Evolutionary conservation across 495 filamentous ascomycete species (phyloP), one percentile per base, ranked within the genome.

Genomic region (Penicillium cosmopolitanum): DNA sequence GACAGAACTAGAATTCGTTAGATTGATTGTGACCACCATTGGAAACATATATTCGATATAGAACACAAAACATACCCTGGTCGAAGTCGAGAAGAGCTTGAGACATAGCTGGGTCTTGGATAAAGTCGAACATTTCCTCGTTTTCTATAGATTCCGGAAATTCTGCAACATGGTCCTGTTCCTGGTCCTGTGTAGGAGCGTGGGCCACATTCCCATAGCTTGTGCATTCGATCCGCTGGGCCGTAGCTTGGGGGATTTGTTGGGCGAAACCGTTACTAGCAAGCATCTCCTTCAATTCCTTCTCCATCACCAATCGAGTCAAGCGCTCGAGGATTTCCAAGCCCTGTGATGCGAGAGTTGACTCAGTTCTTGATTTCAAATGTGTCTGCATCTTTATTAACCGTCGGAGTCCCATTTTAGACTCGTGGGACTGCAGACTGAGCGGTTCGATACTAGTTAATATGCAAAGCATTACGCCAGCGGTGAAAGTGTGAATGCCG

Each of bases 401-500:
- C 2, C 57, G 55, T 7, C 55, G 68, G 5, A 73, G 18, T 3
- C 65, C 68, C n/a, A 64, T 19, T 40, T 70, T 73, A 0, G 51
- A 52, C 15, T 65, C 50, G 16, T 62, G 44, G 0, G 65, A 70
- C 2, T 65, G 53, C 0, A 50, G 25, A 4, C 23, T 61, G 0
- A 73, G 19, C 1, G 66, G 66, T 11, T 71, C 65, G 25, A 67
- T 67, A 46, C 71, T 73, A 4, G 43, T 56, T n/a, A 73, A 50
- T 2, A 71, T 63, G 12, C 64, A 65, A n/a, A 71, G 53, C 12
- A 61, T 66, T 0, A 73, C 56, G 0, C 65, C 71, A 0, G 71
- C 68, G 0, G 71, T 73, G 53, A 73, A 73, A 0, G 65, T 68
- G 18, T 73, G 71, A n/a, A 73, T 70, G 3, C 63, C 53, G 8